Evolutionary conservation across 139 green algal species (phyloP).

Genomic region (Chlamydomonas sp.): DNA sequence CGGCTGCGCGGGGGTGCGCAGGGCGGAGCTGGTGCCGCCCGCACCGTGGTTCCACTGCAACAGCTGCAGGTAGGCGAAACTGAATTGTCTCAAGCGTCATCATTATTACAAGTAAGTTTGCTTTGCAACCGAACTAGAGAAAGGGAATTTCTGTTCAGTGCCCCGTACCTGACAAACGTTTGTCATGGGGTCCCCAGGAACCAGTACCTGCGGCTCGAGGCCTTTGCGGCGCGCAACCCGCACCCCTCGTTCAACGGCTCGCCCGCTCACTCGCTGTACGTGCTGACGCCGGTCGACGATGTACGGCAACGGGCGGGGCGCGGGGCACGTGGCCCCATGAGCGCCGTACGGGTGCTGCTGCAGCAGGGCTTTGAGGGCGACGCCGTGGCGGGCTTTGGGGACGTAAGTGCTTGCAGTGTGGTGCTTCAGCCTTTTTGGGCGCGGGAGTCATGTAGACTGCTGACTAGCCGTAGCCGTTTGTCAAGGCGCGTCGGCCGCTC

Average conservation of each 20-base stretch:
- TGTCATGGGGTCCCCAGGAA: background rate
- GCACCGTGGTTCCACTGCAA: constrained; percentile 24
- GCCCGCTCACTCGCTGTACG: constrained; percentile 5
- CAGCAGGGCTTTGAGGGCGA: constrained; percentile 20
- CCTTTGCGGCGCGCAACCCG: constrained; percentile 12
- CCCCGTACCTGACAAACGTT: background rate
- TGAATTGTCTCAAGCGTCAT: no score
- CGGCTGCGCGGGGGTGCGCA: constrained; percentile 9
- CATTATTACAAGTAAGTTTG: no score
- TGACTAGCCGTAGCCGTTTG: background rate
- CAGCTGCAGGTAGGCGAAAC: background rate
- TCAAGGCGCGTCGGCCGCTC: background rate
- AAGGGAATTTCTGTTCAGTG: no score
- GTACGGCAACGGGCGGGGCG: background rate
- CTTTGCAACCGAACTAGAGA: no score
- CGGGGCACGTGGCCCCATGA: background rate
- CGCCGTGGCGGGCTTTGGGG: constrained; percentile 7
- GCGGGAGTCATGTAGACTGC: background rate
- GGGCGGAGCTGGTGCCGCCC: constrained; percentile 23
- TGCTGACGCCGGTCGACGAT: constrained; percentile 17
- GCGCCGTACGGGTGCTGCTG: constrained; percentile 22
- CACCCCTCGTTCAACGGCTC: constrained; percentile 14
- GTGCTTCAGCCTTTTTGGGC: background rate
- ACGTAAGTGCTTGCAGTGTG: background rate
- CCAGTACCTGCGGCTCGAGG: constrained; percentile 21